Evolutionary conservation across 2,329 filamentous ascomycete species (phyloP).

Genomic region (Aspergillus intermedius): DNA sequence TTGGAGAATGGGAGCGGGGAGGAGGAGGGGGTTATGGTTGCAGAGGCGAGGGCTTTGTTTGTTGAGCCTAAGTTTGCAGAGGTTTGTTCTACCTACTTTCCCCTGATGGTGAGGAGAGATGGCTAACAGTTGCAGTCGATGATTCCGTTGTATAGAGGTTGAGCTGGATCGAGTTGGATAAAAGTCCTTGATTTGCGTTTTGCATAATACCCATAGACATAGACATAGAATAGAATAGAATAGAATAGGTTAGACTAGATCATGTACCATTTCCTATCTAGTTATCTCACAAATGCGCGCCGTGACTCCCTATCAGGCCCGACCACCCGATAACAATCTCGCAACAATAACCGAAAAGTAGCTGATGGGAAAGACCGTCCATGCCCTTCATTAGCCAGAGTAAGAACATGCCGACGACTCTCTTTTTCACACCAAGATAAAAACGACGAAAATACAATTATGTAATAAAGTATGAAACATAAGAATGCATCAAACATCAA

Average conservation of each 20-base stretch:
- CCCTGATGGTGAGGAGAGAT: not conserved
- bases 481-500: not conserved
- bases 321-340: not conserved
- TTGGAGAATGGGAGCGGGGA: constrained; percentile 8
- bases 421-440: constrained; percentile 5
- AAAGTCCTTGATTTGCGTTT: not conserved
- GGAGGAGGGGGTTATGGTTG: constrained; percentile 23
- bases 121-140: constrained; percentile 20
- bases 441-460: constrained; percentile 7
- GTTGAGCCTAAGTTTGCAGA: constrained; percentile 33
- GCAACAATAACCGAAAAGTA: constrained; percentile 1
- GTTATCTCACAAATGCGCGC: constrained; percentile 3
- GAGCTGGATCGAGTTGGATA: constrained; percentile 4
- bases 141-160: constrained; percentile 23
- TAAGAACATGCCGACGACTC: constrained; percentile 5
- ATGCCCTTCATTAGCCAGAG: constrained; percentile 6
- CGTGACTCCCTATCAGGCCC: constrained; percentile 11
- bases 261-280: constrained; percentile 17
- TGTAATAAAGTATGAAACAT: not conserved
- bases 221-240: not conserved
- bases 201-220: no score
- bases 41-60: constrained; percentile 33
- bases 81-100: constrained; percentile 16
- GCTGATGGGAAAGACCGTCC: constrained; percentile 1
- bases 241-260: not conserved